Percentiles rank a stretch among this genome's conserved stretches.
Conservation (phyloP, 495 filamentous ascomycete species). For the Penicillium crystallinum region DNA sequence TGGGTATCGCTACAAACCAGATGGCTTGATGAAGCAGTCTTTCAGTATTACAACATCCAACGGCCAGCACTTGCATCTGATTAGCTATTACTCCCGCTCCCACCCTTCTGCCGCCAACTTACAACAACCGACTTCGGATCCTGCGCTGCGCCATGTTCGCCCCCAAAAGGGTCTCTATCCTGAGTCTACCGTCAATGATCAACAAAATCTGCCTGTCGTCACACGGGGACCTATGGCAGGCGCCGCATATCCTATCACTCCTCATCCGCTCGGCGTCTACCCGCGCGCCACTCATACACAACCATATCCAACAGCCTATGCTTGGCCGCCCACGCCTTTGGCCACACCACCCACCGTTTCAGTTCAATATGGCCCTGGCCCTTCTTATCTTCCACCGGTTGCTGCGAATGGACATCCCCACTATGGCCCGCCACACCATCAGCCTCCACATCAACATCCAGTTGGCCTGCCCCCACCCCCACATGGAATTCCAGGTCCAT, state of each 20-base stretch:
- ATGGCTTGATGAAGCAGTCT: slow-evolving; percentile 97
- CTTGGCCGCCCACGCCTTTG: slow-evolving; percentile 62
- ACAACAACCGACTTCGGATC: slow-evolving; percentile 73
- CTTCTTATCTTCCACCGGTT: slow-evolving; percentile 34
- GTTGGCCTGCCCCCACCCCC: slow-evolving; percentile 24
- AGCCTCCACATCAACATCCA: slow-evolving; percentile 18
- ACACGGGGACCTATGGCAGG: slow-evolving; percentile 59
- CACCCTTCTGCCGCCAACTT: slow-evolving; percentile 61
- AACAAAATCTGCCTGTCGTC: slow-evolving; percentile 60
- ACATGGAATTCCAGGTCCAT: slow-evolving; percentile 23
- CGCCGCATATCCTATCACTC: slow-evolving; percentile 47
- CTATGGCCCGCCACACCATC: slow-evolving; percentile 28
- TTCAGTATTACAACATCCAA: slow-evolving; percentile 94
- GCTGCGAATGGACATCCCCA: slow-evolving; percentile 24
- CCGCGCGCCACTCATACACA: slow-evolving; percentile 45
- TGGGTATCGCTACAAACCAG: slow-evolving; percentile 94
- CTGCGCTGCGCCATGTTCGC: slow-evolving; percentile 72
- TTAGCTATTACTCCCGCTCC: slow-evolving; percentile 89
- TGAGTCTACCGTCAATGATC: slow-evolving; percentile 90
- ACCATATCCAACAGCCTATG: slow-evolving; percentile 46
- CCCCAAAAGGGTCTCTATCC: slow-evolving; percentile 93
- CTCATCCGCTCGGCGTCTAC: slow-evolving; percentile 48
- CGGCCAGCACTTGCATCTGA: slow-evolving; percentile 89
- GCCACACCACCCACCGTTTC: slow-evolving; percentile 39
- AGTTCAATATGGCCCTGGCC: slow-evolving; percentile 27